Conservation (phyloP, 441 rosid genomes). For the Gossypium schwendimanii region DNA sequence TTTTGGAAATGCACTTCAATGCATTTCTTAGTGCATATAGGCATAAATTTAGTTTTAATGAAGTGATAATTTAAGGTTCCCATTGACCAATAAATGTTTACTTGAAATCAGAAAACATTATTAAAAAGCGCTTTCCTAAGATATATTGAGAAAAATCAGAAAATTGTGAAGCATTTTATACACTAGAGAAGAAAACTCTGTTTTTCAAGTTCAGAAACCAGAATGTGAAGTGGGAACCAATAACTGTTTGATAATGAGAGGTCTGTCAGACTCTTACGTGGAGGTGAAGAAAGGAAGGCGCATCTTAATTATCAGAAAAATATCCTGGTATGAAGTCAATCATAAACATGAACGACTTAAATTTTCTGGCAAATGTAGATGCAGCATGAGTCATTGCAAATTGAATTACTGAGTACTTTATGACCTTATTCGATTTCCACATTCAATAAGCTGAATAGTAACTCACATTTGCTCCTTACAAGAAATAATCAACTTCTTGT, state of each 20-base stretch:
- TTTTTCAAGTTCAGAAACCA: not conserved
- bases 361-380: not conserved
- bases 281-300: not conserved
- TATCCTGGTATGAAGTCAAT: not conserved
- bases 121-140: not conserved
- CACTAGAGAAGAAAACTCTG: not conserved
- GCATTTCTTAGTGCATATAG: not conserved
- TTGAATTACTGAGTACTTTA: not conserved
- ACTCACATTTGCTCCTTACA: constrained; percentile 64
- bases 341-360: not conserved
- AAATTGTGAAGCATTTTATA: not conserved
- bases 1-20: not conserved
- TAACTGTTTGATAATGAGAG: not conserved
- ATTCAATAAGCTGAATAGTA: constrained; percentile 12
- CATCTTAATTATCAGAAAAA: not conserved
- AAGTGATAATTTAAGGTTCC: not conserved
- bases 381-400: not conserved
- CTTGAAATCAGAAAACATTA: not conserved
- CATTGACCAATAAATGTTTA: not conserved
- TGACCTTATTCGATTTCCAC: not conserved
- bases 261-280: not conserved
- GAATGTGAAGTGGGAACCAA: not conserved
- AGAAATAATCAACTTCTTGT: constrained; percentile 48
- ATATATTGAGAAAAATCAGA: not conserved
- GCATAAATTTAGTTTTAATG: not conserved